A percentile compares a stretch with the other conserved stretches of the same genome.
phyloP scores from a whole-genome alignment of 2,329 filamentous ascomycete species.

The Stemphylium lycopersici region DNA sequence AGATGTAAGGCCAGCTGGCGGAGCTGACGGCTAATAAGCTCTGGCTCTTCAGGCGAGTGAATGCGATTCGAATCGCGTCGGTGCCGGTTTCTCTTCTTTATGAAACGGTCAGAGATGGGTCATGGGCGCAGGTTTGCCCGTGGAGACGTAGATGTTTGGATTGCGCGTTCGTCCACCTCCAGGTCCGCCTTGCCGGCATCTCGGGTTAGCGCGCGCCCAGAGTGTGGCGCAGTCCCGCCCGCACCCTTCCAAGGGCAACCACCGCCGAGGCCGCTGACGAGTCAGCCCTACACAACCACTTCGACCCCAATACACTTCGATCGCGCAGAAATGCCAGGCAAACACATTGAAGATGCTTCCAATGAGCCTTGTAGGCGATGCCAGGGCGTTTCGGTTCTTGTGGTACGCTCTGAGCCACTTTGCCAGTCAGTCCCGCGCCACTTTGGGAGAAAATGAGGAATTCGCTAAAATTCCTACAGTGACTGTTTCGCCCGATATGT shows the following conservation, averaged over 20 bases:
- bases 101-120: not conserved
- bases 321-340: conserved; percentile 41
- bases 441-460: conserved; percentile 2
- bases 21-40: conserved; percentile 19
- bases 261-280: conserved; percentile 2
- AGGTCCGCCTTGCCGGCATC: conserved; percentile 19
- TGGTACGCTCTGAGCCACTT: conserved; percentile 64
- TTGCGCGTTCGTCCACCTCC: conserved; percentile 29
- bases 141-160: conserved; percentile 17
- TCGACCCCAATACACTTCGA: conserved; percentile 7
- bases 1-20: conserved; percentile 41
- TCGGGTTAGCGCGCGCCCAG: conserved; percentile 17
- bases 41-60: conserved; percentile 4
- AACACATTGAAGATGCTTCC: conserved; percentile 21
- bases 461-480: conserved; percentile 50
- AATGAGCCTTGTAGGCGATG: conserved; percentile 62
- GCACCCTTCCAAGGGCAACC: conserved; percentile 5
- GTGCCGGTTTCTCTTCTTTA: not conserved
- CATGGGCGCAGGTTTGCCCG: conserved; percentile 15
- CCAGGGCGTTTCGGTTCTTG: conserved; percentile 57
- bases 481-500: conserved; percentile 81
- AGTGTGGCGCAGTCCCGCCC: conserved; percentile 22
- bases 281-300: conserved; percentile 16
- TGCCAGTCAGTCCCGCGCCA: conserved; percentile 59
- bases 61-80: conserved; percentile 4